Percentiles rank a stretch among this genome's conserved stretches.
Conservation (phyloP, 352 stramenopile genomes). For the Pythium aphanidermatum region DNA sequence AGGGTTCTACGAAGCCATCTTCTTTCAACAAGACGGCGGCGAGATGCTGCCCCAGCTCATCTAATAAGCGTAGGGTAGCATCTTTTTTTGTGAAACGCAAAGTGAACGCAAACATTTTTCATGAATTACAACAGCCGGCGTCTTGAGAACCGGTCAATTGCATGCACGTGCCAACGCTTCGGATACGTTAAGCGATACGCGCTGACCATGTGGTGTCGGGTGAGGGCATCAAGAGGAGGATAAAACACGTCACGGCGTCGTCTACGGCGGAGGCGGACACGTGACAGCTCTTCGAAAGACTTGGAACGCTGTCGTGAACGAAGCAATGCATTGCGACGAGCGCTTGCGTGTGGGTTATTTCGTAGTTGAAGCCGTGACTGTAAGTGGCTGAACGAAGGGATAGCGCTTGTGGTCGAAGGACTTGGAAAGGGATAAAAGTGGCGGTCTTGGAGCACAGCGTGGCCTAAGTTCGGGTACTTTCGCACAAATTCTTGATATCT, state of each 20-base stretch:
- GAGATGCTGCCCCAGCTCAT: conserved; percentile 29
- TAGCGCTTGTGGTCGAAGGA: neutral
- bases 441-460: conserved; percentile 7
- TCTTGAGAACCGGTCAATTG: no score
- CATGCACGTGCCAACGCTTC: no score
- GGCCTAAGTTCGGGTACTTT: conserved; percentile 13
- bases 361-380: conserved; percentile 11
- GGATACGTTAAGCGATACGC: no score
- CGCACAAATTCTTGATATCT: conserved; percentile 19
- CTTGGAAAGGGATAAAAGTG: neutral
- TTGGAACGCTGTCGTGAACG: conserved; percentile 2
- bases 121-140: neutral
- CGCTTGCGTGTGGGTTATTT: conserved; percentile 13
- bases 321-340: conserved; percentile 16
- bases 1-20: conserved; percentile 81
- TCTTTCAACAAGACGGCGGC: conserved; percentile 56
- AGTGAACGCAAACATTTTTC: neutral
- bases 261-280: neutral
- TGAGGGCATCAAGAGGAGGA: no score
- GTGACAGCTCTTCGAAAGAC: neutral
- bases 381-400: conserved; percentile 18
- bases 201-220: no score
- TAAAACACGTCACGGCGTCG: no score
- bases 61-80: conserved; percentile 3
- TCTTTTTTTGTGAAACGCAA: neutral